Percentiles rank a stretch among this genome's conserved stretches.
Conservation (phyloP, 257 asterid genomes). For the Solanum acaule region DNA sequence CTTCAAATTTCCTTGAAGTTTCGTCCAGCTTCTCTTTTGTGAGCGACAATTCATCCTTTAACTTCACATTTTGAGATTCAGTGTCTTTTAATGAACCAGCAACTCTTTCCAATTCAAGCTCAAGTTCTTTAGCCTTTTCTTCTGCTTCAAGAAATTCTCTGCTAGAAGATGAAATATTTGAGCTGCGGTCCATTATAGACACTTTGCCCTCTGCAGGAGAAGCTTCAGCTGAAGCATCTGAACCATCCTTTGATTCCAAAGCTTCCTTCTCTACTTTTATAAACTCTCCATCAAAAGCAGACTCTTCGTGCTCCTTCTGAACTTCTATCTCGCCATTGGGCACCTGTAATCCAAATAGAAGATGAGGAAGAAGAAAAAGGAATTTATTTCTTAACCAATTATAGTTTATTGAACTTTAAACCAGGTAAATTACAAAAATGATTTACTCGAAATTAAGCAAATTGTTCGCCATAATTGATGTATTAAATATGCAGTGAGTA, state of each 20-base stretch:
- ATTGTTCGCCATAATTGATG: neutral
- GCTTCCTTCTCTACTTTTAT: conserved; percentile 78
- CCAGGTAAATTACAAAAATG: neutral
- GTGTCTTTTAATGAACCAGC: conserved; percentile 43
- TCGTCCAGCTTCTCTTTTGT: conserved; percentile 40
- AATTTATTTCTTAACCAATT: neutral
- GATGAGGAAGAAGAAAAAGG: neutral
- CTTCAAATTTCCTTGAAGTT: conserved; percentile 29
- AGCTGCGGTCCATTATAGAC: conserved; percentile 3
- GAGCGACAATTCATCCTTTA: conserved; percentile 52
- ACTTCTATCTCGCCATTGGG: conserved; percentile 17
- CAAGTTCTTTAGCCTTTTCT: conserved; percentile 63
- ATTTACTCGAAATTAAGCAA: neutral
- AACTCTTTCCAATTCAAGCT: conserved; percentile 48
- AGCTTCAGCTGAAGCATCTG: conserved; percentile 7
- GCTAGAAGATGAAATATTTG: conserved; percentile 16
- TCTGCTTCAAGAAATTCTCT: conserved; percentile 44
- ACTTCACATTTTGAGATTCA: conserved; percentile 44
- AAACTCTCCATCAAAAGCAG: conserved; percentile 63
- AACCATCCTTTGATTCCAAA: conserved; percentile 26
- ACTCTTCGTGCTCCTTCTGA: conserved; percentile 56
- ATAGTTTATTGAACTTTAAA: neutral
- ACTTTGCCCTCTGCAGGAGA: conserved; percentile 13
- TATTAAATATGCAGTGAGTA: neutral
- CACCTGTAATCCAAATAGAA: neutral